Base-by-base conservation (phyloP, 2,329 filamentous ascomycete species). In the Hymenoscyphus occultus region DNA sequence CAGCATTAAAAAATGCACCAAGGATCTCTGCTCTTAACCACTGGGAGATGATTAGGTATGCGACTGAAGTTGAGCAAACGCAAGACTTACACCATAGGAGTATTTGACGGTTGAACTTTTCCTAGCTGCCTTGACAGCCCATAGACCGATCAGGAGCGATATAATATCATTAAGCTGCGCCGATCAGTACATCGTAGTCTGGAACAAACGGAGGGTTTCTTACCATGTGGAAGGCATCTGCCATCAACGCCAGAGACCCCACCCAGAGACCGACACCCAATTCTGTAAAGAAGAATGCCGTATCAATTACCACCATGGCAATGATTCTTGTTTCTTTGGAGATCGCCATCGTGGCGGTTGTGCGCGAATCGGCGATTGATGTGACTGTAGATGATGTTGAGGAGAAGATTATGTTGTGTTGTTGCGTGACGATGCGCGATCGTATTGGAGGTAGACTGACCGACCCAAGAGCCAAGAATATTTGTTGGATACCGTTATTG, bases 211-310 rank as follows among this genome's bases (percentile, higher is more conserved):
- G 39, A 28, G 22, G 39, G 6, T 39, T 59, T 77, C 84, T 72
- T 76, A 92, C 90, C 95, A 99, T 99, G 80, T 99, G 95, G 78
- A 99, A 99, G 66, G 95, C 93, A 81, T 99, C 95, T 62, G 95
- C 95, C 75, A 96, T 93, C 65, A 99, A 85, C 45, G 95, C 95
- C 71, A 99, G 85, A 19, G 95, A 98, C 75, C 93, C 90, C 67
- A 96, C 92, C 69, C 89, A 81, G 81, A 97, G 92, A 67, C 95
- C 94, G 67, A 90, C 87, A 65, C 90, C 87, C 67, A 99, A 80
- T 79, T 99, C 95, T 65, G 98, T 81, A 59, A 97, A 79, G 80
- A 99, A 97, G 81, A 99, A 99, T 51, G 85, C 83, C 61, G 88
- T 84, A 79, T 98, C 94, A 75, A 99, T 96, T 69, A 82, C 90